Evolutionary conservation across 2,329 filamentous ascomycete genomes (phyloP), one percentile per base, ranked within the genome.

Genomic region (Exophiala dermatitidis): DNA sequence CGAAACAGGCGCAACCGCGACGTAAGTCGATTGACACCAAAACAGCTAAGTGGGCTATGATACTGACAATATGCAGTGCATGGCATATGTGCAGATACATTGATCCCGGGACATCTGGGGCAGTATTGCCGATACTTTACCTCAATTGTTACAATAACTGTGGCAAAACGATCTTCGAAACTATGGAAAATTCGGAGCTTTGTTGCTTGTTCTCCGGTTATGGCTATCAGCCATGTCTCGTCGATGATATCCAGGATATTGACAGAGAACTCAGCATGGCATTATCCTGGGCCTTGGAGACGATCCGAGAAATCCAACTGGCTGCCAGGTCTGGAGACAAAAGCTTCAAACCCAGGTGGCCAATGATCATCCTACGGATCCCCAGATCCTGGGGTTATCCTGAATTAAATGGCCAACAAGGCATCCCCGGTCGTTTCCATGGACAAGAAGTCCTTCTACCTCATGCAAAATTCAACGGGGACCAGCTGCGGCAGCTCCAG

Each of bases 121-220:
- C 82, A 0, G 81, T 86, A 1, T 72, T 86, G 10, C 83, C 82
- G 0, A 84, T 86, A 51, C 69, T 85, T 1, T 82, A 86, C 56
- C 72, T 83, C 36, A 86, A 85, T 57, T 82, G 83, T 0, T 85
- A 85, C 68, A 85, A 86, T 66, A 85, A 85, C 56, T 84, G 79
- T 49, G 81, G 85, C 63, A 73, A 81, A 7, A 85, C 82, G 1
- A 82, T 86, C 37, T 85, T 81, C 54, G 82, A 82, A 0, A 84
- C 81, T 64, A 85, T 86, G 81, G 82, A 85, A 56, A 69, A 85
- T 62, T 82, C 79, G 64, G 83, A 85, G 61, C 69, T 85, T 5
- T 68, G 75, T 0, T 65, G 74, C 1, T 67, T 85, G 1, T 85
- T 85, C 64, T 77, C 75, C 1, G 82, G 83, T 2, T 85, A 85